Percentiles rank a stretch among this genome's conserved stretches.
Conservation (phyloP, 345 rosid genomes). For the Arabidopsis suecica region DNA sequence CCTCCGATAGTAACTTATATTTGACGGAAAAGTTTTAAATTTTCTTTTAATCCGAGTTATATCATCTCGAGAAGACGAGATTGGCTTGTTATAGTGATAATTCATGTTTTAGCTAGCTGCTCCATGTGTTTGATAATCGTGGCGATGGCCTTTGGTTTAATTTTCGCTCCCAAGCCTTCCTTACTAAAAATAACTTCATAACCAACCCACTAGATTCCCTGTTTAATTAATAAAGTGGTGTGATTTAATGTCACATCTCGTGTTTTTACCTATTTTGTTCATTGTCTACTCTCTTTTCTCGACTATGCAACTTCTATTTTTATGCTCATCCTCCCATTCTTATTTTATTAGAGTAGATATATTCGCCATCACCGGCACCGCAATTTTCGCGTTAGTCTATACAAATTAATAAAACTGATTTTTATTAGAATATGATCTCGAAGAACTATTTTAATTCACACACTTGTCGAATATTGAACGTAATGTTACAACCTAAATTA, state of each 20-base stretch:
- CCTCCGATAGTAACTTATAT: no score
- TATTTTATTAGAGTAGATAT: not conserved
- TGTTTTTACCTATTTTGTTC: not conserved
- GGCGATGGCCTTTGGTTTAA: not conserved
- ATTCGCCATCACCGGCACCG: not conserved
- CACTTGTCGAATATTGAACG: conserved; percentile 1
- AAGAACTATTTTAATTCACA: no score
- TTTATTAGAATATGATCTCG: not conserved
- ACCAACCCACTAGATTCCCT: no score
- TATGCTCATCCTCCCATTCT: not conserved
- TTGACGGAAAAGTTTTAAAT: no score
- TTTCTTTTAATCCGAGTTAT: not conserved
- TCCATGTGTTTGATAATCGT: not conserved
- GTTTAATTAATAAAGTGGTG: not conserved
- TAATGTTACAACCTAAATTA: not conserved
- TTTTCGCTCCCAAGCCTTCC: not conserved
- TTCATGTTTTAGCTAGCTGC: not conserved
- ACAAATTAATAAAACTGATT: not conserved
- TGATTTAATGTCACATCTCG: conserved; percentile 14
- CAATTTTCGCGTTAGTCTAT: conserved; percentile 12
- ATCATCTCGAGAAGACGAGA: not conserved
- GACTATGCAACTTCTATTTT: not conserved
- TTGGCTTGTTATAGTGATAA: not conserved
- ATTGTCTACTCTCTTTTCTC: not conserved
- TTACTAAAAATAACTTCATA: not conserved